Evolutionary conservation across 2,329 filamentous ascomycete species (phyloP), one percentile per base, ranked within the genome.

Genomic region (Diaporthe nobilis): DNA sequence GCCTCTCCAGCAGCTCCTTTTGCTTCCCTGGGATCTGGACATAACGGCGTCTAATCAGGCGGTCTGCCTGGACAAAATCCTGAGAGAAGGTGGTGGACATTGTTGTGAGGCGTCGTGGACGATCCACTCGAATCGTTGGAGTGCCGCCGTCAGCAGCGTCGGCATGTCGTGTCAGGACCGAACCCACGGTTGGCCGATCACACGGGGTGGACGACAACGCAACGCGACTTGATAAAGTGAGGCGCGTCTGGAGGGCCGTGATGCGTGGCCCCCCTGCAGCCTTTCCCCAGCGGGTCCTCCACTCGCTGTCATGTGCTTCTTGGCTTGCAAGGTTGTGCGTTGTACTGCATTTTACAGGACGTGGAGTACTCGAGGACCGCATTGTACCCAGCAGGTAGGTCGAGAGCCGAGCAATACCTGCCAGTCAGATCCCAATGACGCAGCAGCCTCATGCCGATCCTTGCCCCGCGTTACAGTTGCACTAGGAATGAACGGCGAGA

Each of bases 21-120:
- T 93, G 91, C 22, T 88, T 84, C 37, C 81, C 82, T 2, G 88
- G 85, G 71, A 90, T 87, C 34, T 79, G 82, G 44, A 88, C 80
- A 78, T 88, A 86, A 58, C 79, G 81, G 25, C 82, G 83, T 42
- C 82, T 81, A 72, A 90, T 86, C 25, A 78, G 81, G 44, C 79
- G 81, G 25, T 81, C 74, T 67, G 80, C 82, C 65, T 83, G n/a
- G 47, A 81, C 25, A 42, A 80, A 78, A 4, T 78, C 76, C 15
- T 77, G 77, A 67, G 78, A 79, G 75, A 75, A 61, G 72, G 75
- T 71, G 78, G 78, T 73, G 67, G 47, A 15, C 37, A 31, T 53
- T 17, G 25, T 37, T 58, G 25, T 53, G n/a, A 70, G 49, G 34
- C 34, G 47, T 42, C 8, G n/a, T 25, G 65, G 49, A 22, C n/a